Base-by-base conservation (phyloP, 164 flowering plant species). In the Magnolia officinalis region DNA sequence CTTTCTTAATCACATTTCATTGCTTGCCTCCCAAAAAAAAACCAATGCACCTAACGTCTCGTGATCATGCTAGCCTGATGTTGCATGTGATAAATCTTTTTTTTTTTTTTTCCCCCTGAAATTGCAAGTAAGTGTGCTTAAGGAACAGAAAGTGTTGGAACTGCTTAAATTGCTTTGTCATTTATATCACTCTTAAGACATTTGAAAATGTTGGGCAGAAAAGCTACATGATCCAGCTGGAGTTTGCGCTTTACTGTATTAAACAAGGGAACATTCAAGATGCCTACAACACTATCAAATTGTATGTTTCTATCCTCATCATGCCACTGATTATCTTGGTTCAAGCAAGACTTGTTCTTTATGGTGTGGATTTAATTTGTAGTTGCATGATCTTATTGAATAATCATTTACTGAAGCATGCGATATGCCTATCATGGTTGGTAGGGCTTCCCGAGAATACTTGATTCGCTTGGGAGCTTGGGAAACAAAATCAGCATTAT, bases 141-240 rank as follows among this genome's bases (percentile, higher is more conserved):
- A 37, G 45, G 6, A 37, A 37, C 45, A 37, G 45, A 37, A 37
- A 37, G 45, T 37, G 45, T 37, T 37, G 45, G 45, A 37, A 37
- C 45, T 37, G 45, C 45, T 37, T 37, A 55, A 55, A 55, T 55
- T 55, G 16, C 2, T 55, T 55, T 55, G 61, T 55, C 18, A 16
- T 31, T 68, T 9, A 14, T 70, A n/a, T 45, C 23, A 16, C 21
- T 45, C 72, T 70, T 1, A 68, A 16, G 37, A 14, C 2, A 24
- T 37, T 70, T 45, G 11, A 70, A 19, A 18, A 70, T 70, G 13
- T 55, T 55, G 61, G 37, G 77, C 90, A 90, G 97, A 86, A 83
- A 63, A 87, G 83, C 24, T 82, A 78, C 78, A 69, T 72, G 45
- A 86, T 90, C 72, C 86, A 85, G 58, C 68, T 85, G 79, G 92